These are phyloP conservation scores for Fusarium paranaense DNA, from an alignment of 2,329 filamentous ascomycete genomes.

Conservation along the genomic window DNA sequence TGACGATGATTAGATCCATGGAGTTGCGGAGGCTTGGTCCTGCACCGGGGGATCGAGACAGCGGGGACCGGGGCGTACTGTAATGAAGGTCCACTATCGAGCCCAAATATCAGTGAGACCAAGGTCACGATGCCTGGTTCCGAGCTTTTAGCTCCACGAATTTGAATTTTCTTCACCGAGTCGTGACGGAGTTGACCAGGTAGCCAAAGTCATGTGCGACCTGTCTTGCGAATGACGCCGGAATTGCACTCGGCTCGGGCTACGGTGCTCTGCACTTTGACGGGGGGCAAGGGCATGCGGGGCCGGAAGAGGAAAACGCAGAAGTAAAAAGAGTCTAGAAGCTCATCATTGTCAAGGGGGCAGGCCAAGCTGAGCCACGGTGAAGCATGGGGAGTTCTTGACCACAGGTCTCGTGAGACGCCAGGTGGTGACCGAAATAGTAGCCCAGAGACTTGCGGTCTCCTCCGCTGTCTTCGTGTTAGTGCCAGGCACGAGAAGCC, in stretches of 20 bases:
- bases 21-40: constrained; percentile 12
- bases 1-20: constrained; percentile 6
- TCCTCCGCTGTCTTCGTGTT: not conserved
- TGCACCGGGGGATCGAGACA: not conserved
- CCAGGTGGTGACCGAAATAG: constrained; percentile 44
- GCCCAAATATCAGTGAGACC: constrained; percentile 10
- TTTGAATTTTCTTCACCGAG: constrained; percentile 29
- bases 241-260: constrained; percentile 4
- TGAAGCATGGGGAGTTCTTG: constrained; percentile 17
- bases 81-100: constrained; percentile 4
- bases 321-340: constrained; percentile 27
- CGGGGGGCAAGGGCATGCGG: constrained; percentile 10
- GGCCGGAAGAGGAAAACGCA: constrained; percentile 7
- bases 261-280: constrained; percentile 3
- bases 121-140: constrained; percentile 11
- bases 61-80: constrained; percentile 12
- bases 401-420: constrained; percentile 29
- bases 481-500: constrained; percentile 10
- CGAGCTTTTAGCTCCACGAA: constrained; percentile 14
- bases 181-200: constrained; percentile 38
- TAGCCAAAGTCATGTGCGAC: constrained; percentile 38
- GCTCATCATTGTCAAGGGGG: constrained; percentile 7
- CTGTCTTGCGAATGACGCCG: constrained; percentile 1
- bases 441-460: constrained; percentile 9
- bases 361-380: constrained; percentile 6